Base-by-base conservation (phyloP, 345 rosid species). In the Psidium friedrichsthalianum region DNA sequence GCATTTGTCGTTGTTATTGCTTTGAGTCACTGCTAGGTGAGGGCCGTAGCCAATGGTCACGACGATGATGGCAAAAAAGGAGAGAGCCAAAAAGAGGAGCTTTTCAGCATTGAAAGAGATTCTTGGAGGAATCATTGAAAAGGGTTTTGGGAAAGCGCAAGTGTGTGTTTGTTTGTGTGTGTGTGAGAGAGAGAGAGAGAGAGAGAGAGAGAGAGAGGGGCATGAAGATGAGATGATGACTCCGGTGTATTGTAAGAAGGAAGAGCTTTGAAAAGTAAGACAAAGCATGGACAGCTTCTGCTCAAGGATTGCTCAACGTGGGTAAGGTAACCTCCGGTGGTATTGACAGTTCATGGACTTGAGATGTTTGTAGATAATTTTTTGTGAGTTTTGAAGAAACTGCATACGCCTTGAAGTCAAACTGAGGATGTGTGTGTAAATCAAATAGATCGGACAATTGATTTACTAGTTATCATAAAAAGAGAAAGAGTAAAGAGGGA, bases 1-100 rank as follows among this genome's bases (percentile, higher is more conserved):
- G 64, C 15, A 57, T 11, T 25, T n/a, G 64, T 0, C 5, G 64
- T 8, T 25, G 16, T 25, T 57, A 11, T 7, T 57, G 15, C 15
- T 11, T 18, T 59, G 36, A 0, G 36, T 36, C 69, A 6, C 9
- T 6, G 8, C 69, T 1, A 13, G 1, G 4, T 2, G 32, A 12
- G 69, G 18, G 69, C 36, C 16, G 12, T 13, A 1, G 0, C 16
- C 13, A 8, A 58, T 2, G 69, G 69, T 58, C 0, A 16, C 1
- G 3, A n/a, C 0, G 16, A 58, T n/a, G 3, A 32, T 3, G 1
- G 36, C 36, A 36, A 59, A 27, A 59, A 59, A 0, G 18, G 74
- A 59, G 74, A 59, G 40, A 59, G 20, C 74, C 20, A 2, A 2
- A 59, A 59, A 2, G 1, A n/a, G 40, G 40, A 13, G 36, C 74